Percentiles rank a stretch among this genome's conserved stretches.
Evolutionary conservation across 805 yeast species (phyloP).

Genomic region (Saccharomycopsis olivae): DNA sequence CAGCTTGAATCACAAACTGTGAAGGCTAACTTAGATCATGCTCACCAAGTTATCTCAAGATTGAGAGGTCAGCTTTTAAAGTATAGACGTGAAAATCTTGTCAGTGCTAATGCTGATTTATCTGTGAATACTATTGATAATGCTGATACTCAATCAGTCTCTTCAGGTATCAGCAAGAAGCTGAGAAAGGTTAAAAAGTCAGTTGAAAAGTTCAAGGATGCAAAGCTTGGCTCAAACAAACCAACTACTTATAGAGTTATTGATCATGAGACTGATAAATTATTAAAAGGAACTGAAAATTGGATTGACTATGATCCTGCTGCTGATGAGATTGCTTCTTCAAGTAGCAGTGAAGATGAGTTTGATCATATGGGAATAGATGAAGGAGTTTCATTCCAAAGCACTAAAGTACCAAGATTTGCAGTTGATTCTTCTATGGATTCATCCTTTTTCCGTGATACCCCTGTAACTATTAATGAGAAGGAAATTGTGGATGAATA

Average conservation of each 20-base stretch:
- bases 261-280: constrained; percentile 16
- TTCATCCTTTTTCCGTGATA: not conserved
- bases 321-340: not conserved
- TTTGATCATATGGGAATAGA: constrained; percentile 13
- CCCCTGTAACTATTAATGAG: too few species aligned
- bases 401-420: not conserved
- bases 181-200: constrained; percentile 1
- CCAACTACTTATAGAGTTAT: constrained; percentile 4
- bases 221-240: constrained; percentile 5
- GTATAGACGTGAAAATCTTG: constrained; percentile 15
- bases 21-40: constrained; percentile 51
- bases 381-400: constrained; percentile 1
- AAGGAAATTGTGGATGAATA: constrained; percentile 15
- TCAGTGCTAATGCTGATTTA: not conserved
- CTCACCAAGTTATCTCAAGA: constrained; percentile 52
- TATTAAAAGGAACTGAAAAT: constrained; percentile 14
- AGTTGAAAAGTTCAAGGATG: constrained; percentile 1
- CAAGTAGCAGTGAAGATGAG: constrained; percentile 2
- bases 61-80: constrained; percentile 42
- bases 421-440: constrained; percentile 1
- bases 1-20: constrained; percentile 57
- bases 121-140: not conserved
- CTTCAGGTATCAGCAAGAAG: not conserved
- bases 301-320: constrained; percentile 14
- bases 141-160: not conserved